A percentile compares a stretch with the other conserved stretches of the same genome.
Evolutionary conservation across 2,329 filamentous ascomycete genomes (phyloP).

Genomic region (Aspergillus sp.): DNA sequence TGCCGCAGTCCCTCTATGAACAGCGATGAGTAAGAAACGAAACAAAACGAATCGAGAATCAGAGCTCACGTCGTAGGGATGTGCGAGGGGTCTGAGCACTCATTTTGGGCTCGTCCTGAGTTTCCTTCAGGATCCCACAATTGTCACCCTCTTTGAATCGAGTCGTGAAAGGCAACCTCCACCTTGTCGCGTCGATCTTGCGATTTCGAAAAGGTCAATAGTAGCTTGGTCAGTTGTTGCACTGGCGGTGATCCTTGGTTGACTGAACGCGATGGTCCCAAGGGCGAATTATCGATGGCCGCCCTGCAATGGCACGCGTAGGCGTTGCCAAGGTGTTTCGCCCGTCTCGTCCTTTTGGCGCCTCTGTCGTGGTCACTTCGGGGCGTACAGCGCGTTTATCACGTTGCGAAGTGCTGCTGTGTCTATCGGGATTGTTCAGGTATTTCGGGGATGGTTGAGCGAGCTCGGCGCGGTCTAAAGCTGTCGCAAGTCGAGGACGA

Average conservation of each 20-base stretch:
- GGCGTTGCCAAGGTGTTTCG: not conserved
- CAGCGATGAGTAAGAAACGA: not conserved
- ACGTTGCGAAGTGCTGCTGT: not conserved
- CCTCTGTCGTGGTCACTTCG: not conserved
- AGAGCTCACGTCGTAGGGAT: constrained; percentile 33
- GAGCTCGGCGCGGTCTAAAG: constrained; percentile 25
- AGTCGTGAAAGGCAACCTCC: not conserved
- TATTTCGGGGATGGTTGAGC: constrained; percentile 13
- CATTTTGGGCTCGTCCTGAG: constrained; percentile 22
- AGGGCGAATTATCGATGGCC: not conserved
- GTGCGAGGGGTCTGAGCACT: constrained; percentile 31
- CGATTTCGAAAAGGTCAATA: not conserved
- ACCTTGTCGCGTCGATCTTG: constrained; percentile 9
- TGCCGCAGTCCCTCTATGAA: constrained; percentile 44
- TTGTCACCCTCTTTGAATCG: not conserved
- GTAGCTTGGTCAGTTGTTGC: not conserved
- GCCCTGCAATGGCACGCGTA: constrained; percentile 11
- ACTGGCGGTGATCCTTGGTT: not conserved
- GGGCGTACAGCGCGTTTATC: not conserved
- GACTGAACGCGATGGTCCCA: not conserved
- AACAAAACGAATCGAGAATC: not conserved
- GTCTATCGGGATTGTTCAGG: not conserved
- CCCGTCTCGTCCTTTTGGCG: not conserved
- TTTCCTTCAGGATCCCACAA: constrained; percentile 1
- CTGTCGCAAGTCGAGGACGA: constrained; percentile 24